A percentile compares a stretch with the other conserved stretches of the same genome.
phyloP scores from a whole-genome alignment of 768 basidiomycete genomes.

The Termitomyces sp. region DNA sequence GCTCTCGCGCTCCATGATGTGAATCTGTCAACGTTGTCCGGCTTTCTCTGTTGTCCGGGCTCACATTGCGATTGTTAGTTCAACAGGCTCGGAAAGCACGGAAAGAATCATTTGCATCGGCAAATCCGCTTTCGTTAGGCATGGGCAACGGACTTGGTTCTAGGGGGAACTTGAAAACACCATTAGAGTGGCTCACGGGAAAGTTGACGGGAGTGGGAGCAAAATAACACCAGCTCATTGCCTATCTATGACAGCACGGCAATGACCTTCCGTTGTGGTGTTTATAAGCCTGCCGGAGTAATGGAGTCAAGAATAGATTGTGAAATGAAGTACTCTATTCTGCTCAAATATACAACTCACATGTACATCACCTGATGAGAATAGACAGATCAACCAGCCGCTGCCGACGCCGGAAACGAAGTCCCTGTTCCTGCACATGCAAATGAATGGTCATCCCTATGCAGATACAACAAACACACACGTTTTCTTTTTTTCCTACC shows the following conservation, averaged over 20 bases:
- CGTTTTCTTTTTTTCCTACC: slow-evolving; percentile 80
- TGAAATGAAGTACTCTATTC: background rate
- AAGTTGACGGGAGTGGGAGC: slow-evolving; percentile 68
- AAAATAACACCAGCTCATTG: slow-evolving; percentile 27
- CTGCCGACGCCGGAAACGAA: slow-evolving; percentile 34
- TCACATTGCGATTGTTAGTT: slow-evolving; percentile 41
- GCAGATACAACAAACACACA: slow-evolving; percentile 31
- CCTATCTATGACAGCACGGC: background rate
- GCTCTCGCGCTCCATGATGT: background rate
- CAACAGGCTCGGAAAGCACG: slow-evolving; percentile 68
- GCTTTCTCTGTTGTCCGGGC: background rate
- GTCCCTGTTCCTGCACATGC: slow-evolving; percentile 30
- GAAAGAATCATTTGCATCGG: slow-evolving; percentile 76
- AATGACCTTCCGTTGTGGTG: background rate
- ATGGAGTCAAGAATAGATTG: background rate
- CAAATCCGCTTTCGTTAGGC: slow-evolving; percentile 80
- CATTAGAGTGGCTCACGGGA: slow-evolving; percentile 77
- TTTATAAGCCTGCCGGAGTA: background rate
- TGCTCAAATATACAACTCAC: background rate
- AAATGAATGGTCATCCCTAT: slow-evolving; percentile 6
- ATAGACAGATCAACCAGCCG: slow-evolving; percentile 24
- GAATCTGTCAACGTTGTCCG: background rate
- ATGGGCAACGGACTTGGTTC: slow-evolving; percentile 57
- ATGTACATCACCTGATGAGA: slow-evolving; percentile 1
- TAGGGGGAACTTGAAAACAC: slow-evolving; percentile 62